Conservation (phyloP, 2,329 filamentous ascomycete genomes). For the Tolypocladium pustulatum region DNA sequence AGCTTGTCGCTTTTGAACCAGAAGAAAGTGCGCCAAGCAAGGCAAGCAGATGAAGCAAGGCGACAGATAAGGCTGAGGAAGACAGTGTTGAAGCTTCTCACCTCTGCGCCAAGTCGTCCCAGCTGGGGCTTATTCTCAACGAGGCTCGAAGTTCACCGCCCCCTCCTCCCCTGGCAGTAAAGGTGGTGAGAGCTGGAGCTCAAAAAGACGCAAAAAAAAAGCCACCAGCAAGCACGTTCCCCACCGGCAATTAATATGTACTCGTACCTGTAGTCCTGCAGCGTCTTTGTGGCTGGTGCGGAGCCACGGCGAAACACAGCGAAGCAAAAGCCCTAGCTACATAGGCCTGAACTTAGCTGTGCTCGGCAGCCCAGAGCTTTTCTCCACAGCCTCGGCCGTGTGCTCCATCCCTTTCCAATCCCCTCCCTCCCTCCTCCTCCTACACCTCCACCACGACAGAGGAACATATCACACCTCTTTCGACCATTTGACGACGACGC, state of each 20-base stretch:
- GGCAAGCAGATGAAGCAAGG: no score
- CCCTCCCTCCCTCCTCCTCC: background rate
- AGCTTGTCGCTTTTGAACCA: no score
- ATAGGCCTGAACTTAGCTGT: background rate
- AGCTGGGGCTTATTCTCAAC: no score
- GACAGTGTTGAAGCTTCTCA: no score
- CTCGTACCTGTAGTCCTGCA: no score
- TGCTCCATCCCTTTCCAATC: background rate
- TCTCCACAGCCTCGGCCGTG: background rate
- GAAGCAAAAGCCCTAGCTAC: background rate
- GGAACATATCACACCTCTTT: background rate
- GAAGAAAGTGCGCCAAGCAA: no score
- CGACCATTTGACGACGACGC: conserved; percentile 11
- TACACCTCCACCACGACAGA: background rate
- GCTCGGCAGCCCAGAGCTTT: background rate
- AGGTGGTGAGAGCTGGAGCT: background rate
- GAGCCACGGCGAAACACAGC: background rate
- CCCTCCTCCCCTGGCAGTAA: background rate
- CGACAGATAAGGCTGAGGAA: no score
- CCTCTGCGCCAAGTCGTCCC: no score
- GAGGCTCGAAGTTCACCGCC: no score
- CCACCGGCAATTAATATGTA: no score
- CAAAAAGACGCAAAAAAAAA: background rate
- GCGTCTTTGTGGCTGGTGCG: background rate
- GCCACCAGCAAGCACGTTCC: no score